A percentile compares a stretch with the other conserved stretches of the same genome.
Evolutionary conservation across 345 rosid genomes (phyloP).

Genomic region (Melaleuca quinquenervia): DNA sequence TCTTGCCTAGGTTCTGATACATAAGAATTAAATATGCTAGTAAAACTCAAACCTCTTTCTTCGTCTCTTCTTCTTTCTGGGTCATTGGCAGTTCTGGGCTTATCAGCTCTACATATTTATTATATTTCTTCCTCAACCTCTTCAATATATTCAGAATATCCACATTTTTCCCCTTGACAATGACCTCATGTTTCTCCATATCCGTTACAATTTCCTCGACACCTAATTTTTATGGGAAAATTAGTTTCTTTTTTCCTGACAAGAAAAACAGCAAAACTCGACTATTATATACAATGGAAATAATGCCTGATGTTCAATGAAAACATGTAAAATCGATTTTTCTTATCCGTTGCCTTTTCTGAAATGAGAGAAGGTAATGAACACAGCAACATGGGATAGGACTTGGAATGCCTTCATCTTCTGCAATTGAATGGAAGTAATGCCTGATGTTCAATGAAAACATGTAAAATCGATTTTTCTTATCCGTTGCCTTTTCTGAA

Average conservation of each 20-base stretch:
- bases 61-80: slow-evolving; percentile 17
- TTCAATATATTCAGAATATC: slow-evolving; percentile 31
- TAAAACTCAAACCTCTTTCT: slow-evolving; percentile 1
- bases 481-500: background rate
- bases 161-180: slow-evolving; percentile 33
- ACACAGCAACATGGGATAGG: background rate
- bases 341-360: background rate
- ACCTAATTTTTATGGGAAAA: background rate
- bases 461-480: background rate
- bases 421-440: background rate
- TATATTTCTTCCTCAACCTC: slow-evolving; percentile 39
- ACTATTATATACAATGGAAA: background rate
- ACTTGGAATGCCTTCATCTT: background rate
- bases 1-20: too few relatives aligned
- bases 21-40: background rate
- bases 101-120: slow-evolving; percentile 40
- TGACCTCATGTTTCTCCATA: slow-evolving; percentile 8
- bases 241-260: background rate
- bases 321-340: background rate
- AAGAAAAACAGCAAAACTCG: background rate
- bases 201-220: background rate
- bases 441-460: background rate
- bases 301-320: background rate
- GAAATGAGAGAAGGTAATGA: background rate
- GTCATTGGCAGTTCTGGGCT: slow-evolving; percentile 29